These are phyloP conservation scores for Pterocarpus macrocarpus DNA, from an alignment of 306 rosid genomes.

Conservation along the genomic window DNA sequence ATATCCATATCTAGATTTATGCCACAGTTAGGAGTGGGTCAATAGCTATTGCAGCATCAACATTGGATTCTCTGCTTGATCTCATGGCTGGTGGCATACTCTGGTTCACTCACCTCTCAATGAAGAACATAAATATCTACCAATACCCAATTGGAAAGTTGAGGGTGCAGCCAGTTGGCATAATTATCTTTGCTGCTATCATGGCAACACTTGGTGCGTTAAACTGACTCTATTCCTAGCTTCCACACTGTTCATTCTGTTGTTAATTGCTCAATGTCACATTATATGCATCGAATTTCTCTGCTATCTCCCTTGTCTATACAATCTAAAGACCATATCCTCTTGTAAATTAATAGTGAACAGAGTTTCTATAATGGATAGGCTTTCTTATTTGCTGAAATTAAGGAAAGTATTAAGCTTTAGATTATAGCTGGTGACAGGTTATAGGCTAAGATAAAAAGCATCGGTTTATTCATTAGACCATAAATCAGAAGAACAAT, in stretches of 20 bases:
- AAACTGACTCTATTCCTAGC: constrained; percentile 38
- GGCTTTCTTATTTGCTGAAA: constrained; percentile 9
- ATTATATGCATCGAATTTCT: constrained; percentile 11
- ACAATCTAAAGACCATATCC: constrained; percentile 4
- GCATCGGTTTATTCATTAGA: background rate
- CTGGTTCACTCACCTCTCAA: constrained; percentile 89
- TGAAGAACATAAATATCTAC: constrained; percentile 84
- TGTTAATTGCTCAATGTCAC: background rate
- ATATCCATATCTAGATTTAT: constrained; percentile 57
- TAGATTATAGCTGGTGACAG: constrained; percentile 20
- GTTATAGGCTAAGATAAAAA: constrained; percentile 5
- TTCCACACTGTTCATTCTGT: constrained; percentile 19
- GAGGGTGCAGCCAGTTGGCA: constrained; percentile 96
- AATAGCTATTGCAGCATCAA: constrained; percentile 85
- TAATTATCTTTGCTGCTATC: constrained; percentile 87
- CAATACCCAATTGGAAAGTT: constrained; percentile 90
- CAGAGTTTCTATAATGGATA: background rate
- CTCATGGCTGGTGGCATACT: constrained; percentile 97
- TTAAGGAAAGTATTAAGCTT: constrained; percentile 21
- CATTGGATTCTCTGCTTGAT: constrained; percentile 83
- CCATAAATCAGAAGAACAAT: background rate
- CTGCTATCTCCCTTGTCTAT: constrained; percentile 3
- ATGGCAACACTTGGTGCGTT: constrained; percentile 88
- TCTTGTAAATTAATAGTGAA: background rate
- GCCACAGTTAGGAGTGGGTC: constrained; percentile 80